A percentile compares a stretch with the other conserved stretches of the same genome.
Evolutionary conservation across 2,329 filamentous ascomycete genomes (phyloP).

Genomic region (Myotisia sp.): DNA sequence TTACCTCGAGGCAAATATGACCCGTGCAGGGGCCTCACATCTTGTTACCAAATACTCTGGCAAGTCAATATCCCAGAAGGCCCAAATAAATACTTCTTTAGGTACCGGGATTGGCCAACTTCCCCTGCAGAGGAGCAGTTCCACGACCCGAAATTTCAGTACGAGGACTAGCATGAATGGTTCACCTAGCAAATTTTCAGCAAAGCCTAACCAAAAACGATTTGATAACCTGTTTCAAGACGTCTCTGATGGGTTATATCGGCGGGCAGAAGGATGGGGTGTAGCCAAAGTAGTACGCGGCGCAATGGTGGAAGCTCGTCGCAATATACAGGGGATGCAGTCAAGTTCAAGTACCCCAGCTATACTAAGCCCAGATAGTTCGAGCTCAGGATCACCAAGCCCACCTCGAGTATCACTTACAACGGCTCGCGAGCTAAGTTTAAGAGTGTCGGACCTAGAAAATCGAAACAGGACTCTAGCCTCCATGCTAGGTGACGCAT

Average conservation of each 20-base stretch:
- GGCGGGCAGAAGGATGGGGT: constrained; percentile 35
- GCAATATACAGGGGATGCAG: constrained; percentile 34
- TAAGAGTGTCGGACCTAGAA: constrained; percentile 24
- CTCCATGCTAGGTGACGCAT: constrained; percentile 26
- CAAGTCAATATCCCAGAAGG: constrained; percentile 11
- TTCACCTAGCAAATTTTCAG: constrained; percentile 26
- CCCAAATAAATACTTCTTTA: background rate
- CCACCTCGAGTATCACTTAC: constrained; percentile 10
- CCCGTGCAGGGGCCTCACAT: constrained; percentile 28
- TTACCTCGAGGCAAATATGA: constrained; percentile 32
- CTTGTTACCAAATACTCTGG: constrained; percentile 36
- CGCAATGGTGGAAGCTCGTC: constrained; percentile 33
- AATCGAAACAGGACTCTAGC: constrained; percentile 29
- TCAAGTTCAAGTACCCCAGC: constrained; percentile 22
- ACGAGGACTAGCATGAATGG: constrained; percentile 15
- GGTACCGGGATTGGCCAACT: background rate
- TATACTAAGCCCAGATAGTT: constrained; percentile 12
- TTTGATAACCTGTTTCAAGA: constrained; percentile 35
- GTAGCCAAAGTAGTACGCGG: constrained; percentile 36
- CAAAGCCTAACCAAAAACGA: constrained; percentile 26
- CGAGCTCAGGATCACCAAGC: constrained; percentile 11
- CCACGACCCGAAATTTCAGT: constrained; percentile 6
- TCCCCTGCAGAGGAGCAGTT: constrained; percentile 7
- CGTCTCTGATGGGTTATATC: constrained; percentile 35
- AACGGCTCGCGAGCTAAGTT: constrained; percentile 17